Conservation (phyloP, 495 filamentous ascomycete species). For the Cercophora sp. region DNA sequence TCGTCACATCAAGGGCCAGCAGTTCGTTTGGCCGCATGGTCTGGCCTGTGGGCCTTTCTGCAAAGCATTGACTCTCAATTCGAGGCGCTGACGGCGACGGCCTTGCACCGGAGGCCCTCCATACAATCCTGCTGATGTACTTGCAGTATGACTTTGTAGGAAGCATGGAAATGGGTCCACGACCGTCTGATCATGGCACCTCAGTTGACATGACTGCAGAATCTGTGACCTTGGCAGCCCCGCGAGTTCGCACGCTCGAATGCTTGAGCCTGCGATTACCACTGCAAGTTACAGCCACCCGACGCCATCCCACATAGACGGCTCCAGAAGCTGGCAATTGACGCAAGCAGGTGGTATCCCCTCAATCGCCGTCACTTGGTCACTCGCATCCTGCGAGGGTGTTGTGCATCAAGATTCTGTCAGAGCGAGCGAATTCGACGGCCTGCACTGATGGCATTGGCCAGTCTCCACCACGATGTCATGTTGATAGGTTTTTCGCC, state of each 20-base stretch:
- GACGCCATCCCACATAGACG: background rate
- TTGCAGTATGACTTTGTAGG: too few relatives aligned
- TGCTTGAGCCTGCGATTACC: background rate
- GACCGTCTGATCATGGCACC: too few relatives aligned
- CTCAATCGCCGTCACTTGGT: background rate
- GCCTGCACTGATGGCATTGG: conserved; percentile 1
- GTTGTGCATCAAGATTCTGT: conserved; percentile 10
- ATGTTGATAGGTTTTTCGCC: background rate
- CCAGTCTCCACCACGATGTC: background rate
- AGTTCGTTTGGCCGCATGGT: conserved; percentile 7
- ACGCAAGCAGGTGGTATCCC: background rate
- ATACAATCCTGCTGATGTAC: background rate
- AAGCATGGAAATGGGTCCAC: too few relatives aligned
- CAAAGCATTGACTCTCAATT: conserved; percentile 7
- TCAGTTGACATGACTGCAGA: background rate
- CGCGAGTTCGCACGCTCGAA: conserved; percentile 5
- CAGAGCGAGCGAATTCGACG: conserved; percentile 2
- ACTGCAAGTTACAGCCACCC: background rate
- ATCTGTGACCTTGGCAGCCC: conserved; percentile 8
- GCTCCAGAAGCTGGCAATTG: background rate
- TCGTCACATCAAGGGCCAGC: conserved; percentile 11
- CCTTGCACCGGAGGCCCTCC: background rate
- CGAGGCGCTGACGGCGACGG: background rate
- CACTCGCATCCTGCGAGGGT: conserved; percentile 8
- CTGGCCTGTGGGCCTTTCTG: background rate